Evolutionary conservation across 169 alveolate genomes (phyloP), one percentile per base, ranked within the genome.

Genomic region (Fabrea salina): DNA sequence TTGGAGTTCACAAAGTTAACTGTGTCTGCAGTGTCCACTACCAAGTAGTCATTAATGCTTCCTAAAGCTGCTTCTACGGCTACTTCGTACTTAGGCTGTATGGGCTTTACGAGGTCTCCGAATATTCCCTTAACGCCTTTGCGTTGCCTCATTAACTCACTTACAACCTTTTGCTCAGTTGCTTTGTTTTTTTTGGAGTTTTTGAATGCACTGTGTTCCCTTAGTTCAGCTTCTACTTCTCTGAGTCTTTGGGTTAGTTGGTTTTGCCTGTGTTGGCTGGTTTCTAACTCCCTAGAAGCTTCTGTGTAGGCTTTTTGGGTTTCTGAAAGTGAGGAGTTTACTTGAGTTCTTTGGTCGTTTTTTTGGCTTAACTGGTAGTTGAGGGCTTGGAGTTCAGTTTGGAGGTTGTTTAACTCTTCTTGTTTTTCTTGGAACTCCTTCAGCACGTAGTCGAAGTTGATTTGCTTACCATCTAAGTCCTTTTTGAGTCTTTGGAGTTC

Each of bases 61-160:
- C 86, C 66, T 61, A 91, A 59, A 11, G 91, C 88, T 30, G 86
- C 93, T 80, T 91, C 83, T 4, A 91, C 80, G 8, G 93, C 89
- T 16, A 83, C 47, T 54, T 87, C 91, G 68, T 80, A 91, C 59
- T 86, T 61, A 53, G 80, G 70, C 41, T 91, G 86, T 4, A 88
- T 82, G 7, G 92, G 90, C 19, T 64, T 82, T 39, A 91, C 84
- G 13, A 88, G 71, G 56, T 91, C 95, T 56, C 71, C 83, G 40
- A 87, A 77, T 47, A 80, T 80, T 5, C 95, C 95, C 43, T 76
- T 51, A 72, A 85, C 86, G 33, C 90, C 90, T 66, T 86, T 84
- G 44, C 80, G 72, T 70, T 83, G 70, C 40, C 86, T 80, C 84
- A 77, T 88, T 25, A 91, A 76, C 61, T 91, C 93, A 37, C 83